These are phyloP conservation scores for Theobroma cacao DNA, from an alignment of 345 rosid genomes.

Conservation along the genomic window DNA sequence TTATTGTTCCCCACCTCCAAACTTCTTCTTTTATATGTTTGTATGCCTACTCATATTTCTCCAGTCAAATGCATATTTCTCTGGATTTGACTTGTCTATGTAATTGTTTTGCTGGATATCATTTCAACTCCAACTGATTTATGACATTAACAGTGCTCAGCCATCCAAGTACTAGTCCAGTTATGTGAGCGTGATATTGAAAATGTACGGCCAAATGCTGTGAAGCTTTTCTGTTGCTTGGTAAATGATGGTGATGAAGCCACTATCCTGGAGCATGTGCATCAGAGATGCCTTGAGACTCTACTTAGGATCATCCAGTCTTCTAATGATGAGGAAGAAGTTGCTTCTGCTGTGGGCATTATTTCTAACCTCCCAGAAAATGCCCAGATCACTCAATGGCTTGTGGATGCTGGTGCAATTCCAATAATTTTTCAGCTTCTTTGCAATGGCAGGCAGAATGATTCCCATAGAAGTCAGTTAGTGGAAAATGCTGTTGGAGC, in stretches of 20 bases:
- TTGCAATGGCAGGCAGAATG: conserved; percentile 22
- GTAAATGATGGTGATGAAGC: conserved; percentile 47
- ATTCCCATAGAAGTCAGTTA: conserved; percentile 29
- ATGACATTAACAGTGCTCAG: conserved; percentile 41
- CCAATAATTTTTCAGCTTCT: conserved; percentile 24
- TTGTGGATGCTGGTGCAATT: conserved; percentile 47
- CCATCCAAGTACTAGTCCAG: conserved; percentile 51
- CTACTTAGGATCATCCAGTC: conserved; percentile 45
- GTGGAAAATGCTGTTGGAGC: conserved; percentile 58
- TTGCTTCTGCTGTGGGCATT: conserved; percentile 50
- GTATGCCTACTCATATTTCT: neutral
- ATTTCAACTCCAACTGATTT: conserved; percentile 18
- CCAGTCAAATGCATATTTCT: neutral
- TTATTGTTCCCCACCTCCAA: neutral
- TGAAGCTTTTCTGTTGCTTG: conserved; percentile 57
- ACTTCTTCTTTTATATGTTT: neutral
- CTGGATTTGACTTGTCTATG: neutral
- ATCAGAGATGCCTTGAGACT: conserved; percentile 38
- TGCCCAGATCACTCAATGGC: conserved; percentile 47
- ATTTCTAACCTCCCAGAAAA: conserved; percentile 56
- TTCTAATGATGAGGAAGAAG: conserved; percentile 43
- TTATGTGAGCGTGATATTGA: conserved; percentile 39
- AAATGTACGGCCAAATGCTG: conserved; percentile 54
- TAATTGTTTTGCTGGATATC: conserved; percentile 10
- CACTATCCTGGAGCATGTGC: conserved; percentile 45